These are phyloP conservation scores for Globisporangium takayamanum DNA, from an alignment of 352 stramenopile genomes.

Conservation along the genomic window DNA sequence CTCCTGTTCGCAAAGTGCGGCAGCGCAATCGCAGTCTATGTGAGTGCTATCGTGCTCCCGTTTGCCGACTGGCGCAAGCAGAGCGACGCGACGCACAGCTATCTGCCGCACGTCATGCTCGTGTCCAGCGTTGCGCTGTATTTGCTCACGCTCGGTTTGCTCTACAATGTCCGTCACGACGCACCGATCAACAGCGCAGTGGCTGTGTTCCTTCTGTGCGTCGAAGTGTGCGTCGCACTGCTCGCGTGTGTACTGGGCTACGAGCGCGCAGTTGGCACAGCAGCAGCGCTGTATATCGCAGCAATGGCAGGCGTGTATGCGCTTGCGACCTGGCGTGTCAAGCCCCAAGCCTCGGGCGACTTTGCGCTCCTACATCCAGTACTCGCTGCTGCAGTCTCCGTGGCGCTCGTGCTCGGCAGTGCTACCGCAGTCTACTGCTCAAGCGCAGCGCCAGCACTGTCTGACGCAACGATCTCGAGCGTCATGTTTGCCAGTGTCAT, in stretches of 20 bases:
- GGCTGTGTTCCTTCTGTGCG: conserved; percentile 9
- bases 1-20: conserved; percentile 4
- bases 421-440: background rate
- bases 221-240: conserved; percentile 2
- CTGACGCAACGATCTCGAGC: background rate
- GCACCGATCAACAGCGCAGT: conserved; percentile 11
- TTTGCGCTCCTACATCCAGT: conserved; percentile 9
- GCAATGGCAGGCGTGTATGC: conserved; percentile 2
- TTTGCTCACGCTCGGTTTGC: conserved; percentile 12
- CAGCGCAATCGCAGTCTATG: background rate
- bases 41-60: background rate
- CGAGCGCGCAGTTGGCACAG: background rate
- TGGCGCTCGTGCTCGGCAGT: background rate
- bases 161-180: conserved; percentile 19
- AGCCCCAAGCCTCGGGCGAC: background rate
- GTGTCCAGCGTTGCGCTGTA: conserved; percentile 4
- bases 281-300: background rate
- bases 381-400: background rate
- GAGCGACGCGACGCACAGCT: background rate
- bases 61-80: conserved; percentile 8
- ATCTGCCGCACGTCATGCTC: conserved; percentile 4
- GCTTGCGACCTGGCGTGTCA: conserved; percentile 2
- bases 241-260: conserved; percentile 1
- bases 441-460: background rate
- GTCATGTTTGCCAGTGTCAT: background rate